Evolutionary conservation across 805 yeast species (phyloP).

Genomic region (Metschnikowia drakensbergensis): DNA sequence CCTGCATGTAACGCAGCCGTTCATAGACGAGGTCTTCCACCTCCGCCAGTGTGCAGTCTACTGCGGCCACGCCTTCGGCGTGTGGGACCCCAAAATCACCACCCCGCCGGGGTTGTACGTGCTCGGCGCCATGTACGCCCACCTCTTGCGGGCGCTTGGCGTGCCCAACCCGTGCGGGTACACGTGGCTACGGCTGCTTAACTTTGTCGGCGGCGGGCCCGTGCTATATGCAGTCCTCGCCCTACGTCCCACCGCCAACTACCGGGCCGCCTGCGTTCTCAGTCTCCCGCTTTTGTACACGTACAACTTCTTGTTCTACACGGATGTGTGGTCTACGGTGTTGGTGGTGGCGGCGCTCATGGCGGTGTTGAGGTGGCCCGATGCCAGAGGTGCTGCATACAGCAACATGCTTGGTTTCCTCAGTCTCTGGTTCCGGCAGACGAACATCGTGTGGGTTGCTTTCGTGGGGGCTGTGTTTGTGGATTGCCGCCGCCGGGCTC

Average conservation of each 20-base stretch:
- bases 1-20: slow-evolving; percentile 10
- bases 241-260: slow-evolving; percentile 14
- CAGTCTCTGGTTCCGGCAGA: slow-evolving; percentile 80
- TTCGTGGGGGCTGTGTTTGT: slow-evolving; percentile 54
- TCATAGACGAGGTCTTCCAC: slow-evolving; percentile 82
- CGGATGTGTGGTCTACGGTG: slow-evolving; percentile 89
- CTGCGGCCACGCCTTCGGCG: slow-evolving; percentile 53
- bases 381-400: slow-evolving; percentile 21
- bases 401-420: slow-evolving; percentile 56
- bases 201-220: slow-evolving; percentile 61
- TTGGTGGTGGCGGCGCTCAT: slow-evolving; percentile 56
- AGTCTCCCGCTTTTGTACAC: slow-evolving; percentile 70
- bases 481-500: slow-evolving; percentile 35
- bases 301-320: slow-evolving; percentile 77
- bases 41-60: slow-evolving; percentile 72
- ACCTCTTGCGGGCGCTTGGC: slow-evolving; percentile 35
- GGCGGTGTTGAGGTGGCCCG: slow-evolving; percentile 33
- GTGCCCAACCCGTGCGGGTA: slow-evolving; percentile 15
- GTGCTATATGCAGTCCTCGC: slow-evolving; percentile 49
- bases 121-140: slow-evolving; percentile 39
- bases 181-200: slow-evolving; percentile 40
- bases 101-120: slow-evolving; percentile 92
- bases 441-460: slow-evolving; percentile 83
- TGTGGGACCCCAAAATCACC: slow-evolving; percentile 74
- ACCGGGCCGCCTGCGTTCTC: slow-evolving; percentile 27